A percentile compares a stretch with the other conserved stretches of the same genome.
phyloP scores from a whole-genome alignment of 2,329 filamentous ascomycete genomes.

The Talaromyces sp. region DNA sequence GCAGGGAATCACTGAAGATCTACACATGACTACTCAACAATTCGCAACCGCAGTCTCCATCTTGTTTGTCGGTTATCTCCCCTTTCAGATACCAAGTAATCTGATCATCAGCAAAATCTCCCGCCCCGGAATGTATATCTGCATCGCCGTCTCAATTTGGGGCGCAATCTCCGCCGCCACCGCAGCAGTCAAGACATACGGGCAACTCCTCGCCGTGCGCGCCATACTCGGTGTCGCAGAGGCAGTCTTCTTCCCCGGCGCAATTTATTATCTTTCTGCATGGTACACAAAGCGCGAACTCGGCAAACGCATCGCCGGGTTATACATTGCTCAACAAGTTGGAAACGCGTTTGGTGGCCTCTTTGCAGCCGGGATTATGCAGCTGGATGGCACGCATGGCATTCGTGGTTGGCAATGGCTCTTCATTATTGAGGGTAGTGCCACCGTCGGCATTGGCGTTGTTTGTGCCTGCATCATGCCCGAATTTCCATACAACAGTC shows the following conservation, averaged over 20 bases:
- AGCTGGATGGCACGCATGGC: slow-evolving; percentile 35
- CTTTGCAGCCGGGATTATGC: slow-evolving; percentile 34
- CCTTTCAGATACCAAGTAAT: slow-evolving; percentile 15
- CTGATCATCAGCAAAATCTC: slow-evolving; percentile 14
- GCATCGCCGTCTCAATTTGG: slow-evolving; percentile 9
- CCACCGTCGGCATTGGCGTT: slow-evolving; percentile 38
- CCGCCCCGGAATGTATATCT: slow-evolving; percentile 10
- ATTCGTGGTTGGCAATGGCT: slow-evolving; percentile 42
- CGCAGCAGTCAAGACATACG: slow-evolving; percentile 5
- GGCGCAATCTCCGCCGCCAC: slow-evolving; percentile 4
- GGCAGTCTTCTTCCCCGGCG: slow-evolving; percentile 62
- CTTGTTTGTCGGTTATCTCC: slow-evolving; percentile 17
- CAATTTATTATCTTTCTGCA: slow-evolving; percentile 65
- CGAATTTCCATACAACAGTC: slow-evolving; percentile 46
- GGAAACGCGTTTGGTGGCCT: slow-evolving; percentile 46
- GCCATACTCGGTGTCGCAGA: slow-evolving; percentile 63
- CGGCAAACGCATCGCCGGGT: slow-evolving; percentile 29
- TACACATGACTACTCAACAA: slow-evolving; percentile 9
- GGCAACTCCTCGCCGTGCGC: slow-evolving; percentile 4
- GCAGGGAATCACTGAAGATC: slow-evolving; percentile 4
- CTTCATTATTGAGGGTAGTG: slow-evolving; percentile 41
- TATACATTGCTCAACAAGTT: slow-evolving; percentile 47
- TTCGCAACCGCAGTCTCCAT: slow-evolving; percentile 13
- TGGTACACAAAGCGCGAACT: slow-evolving; percentile 57
- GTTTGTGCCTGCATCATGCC: slow-evolving; percentile 36